Percentiles rank a stretch among this genome's conserved stretches.
phyloP scores from a whole-genome alignment of 495 filamentous ascomycete species.

The Hypoxylon subgilvum region DNA sequence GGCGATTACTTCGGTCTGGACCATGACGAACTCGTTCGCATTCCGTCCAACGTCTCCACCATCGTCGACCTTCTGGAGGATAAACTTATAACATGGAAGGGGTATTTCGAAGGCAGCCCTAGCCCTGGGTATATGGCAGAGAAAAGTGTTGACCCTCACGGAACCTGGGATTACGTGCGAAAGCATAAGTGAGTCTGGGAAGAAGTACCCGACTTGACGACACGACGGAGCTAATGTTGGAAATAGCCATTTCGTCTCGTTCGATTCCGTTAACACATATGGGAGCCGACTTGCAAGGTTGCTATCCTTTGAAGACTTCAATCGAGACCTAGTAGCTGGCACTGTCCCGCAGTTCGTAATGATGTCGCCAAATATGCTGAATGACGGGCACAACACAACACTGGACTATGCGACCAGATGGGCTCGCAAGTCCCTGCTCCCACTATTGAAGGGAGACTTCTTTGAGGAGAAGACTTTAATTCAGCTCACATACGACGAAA shows the following conservation, averaged over 20 bases:
- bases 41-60: conserved; percentile 71
- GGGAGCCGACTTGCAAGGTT: conserved; percentile 63
- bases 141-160: conserved; percentile 52
- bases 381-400: conserved; percentile 72
- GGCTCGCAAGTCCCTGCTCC: conserved; percentile 62
- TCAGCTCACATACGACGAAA: conserved; percentile 72
- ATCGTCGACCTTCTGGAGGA: conserved; percentile 70
- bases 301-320: conserved; percentile 65
- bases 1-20: conserved; percentile 75
- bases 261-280: conserved; percentile 56
- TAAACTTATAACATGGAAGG: conserved; percentile 66
- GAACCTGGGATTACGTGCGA: conserved; percentile 67
- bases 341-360: conserved; percentile 68
- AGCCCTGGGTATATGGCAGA: conserved; percentile 70
- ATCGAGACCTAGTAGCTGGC: conserved; percentile 58
- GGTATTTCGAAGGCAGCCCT: conserved; percentile 71
- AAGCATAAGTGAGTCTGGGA: conserved; percentile 65
- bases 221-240: conserved; percentile 15
- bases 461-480: conserved; percentile 69
- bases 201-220: background rate
- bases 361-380: conserved; percentile 74
- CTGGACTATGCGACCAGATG: conserved; percentile 65
- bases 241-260: conserved; percentile 56
- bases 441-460: conserved; percentile 61
- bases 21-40: conserved; percentile 63